Base-by-base conservation (phyloP, 1,139 yeast genomes). In the Nakaseomyces sp. region DNA sequence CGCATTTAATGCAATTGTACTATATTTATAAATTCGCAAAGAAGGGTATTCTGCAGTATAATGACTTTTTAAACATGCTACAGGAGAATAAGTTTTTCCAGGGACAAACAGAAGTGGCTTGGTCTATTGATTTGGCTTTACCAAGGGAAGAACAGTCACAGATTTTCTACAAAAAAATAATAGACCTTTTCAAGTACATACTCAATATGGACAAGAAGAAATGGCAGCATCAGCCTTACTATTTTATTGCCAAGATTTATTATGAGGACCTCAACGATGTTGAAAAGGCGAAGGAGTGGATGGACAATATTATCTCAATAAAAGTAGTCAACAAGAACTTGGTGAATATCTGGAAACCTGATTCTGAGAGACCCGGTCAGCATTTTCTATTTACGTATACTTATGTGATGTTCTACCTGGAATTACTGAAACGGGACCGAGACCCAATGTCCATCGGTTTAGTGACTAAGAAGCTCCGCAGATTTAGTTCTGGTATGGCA, bases 321-420 rank as follows among this genome's bases (percentile, higher is more conserved):
- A 85, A 81, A 52, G 71, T 87, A 7, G 74, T 77, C 3, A 77
- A 79, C 44, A 86, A 89, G 55, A 76, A 81, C 6, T 71, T 93
- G 37, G 77, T 89, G 0, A 84, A 77, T 57, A 85, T 91, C 45
- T 91, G 98, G 98, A 87, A 87, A 55, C 95, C 96, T 0, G 95
- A 88, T 42, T 65, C 71, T 52, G 98, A 93, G 63, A 67, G 95
- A 15, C 93, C 97, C 0, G 99, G 99, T 0, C 86, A 85, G 54
- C 96, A 91, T 62, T 91, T 87, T 58, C 77, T 76, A 31, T 88
- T 84, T 63, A 82, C 85, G 15, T 74, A 72, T 51, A 77, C 79
- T 47, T 91, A 91, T 57, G 75, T 86, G 13, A 61, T 67, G 43
- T 83, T 81, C 57, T 80, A 73, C 54, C 72, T 83, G 43, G 74